These are phyloP conservation scores for Magnaporthiopsis incrustans DNA, from an alignment of 2,329 filamentous ascomycete genomes.

Conservation along the genomic window DNA sequence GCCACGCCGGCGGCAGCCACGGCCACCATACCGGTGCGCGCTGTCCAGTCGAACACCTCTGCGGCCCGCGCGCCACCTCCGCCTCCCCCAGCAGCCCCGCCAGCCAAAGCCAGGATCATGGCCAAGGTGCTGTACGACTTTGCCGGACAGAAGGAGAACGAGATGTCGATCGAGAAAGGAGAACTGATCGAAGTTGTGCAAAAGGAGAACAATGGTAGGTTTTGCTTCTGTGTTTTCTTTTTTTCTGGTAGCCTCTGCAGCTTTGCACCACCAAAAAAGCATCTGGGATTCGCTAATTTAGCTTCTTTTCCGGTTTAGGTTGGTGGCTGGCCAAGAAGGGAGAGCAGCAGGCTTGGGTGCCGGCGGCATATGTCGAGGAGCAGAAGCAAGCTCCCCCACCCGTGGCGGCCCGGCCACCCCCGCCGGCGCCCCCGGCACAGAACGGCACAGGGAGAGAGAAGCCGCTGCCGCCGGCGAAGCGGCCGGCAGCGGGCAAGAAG, in stretches of 20 bases:
- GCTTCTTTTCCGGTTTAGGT: slow-evolving; percentile 47
- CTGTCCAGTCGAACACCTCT: slow-evolving; percentile 43
- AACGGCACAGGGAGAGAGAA: slow-evolving; percentile 23
- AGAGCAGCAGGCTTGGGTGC: slow-evolving; percentile 79
- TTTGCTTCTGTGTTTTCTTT: neutral
- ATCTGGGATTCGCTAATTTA: neutral
- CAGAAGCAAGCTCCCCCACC: slow-evolving; percentile 53
- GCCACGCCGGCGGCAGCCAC: slow-evolving; percentile 15
- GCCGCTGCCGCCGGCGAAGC: slow-evolving; percentile 68
- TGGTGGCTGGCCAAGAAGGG: slow-evolving; percentile 89
- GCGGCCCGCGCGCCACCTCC: slow-evolving; percentile 53
- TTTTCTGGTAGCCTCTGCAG: neutral
- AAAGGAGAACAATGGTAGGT: slow-evolving; percentile 82
- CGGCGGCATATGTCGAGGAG: slow-evolving; percentile 90
- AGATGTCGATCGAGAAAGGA: slow-evolving; percentile 71
- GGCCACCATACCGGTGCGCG: slow-evolving; percentile 37
- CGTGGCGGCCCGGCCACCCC: slow-evolving; percentile 53
- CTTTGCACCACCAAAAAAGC: neutral
- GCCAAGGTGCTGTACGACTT: slow-evolving; percentile 94
- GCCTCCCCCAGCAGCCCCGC: slow-evolving; percentile 58
- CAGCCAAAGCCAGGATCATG: slow-evolving; percentile 61
- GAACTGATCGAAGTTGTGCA: slow-evolving; percentile 85
- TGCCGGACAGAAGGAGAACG: slow-evolving; percentile 72
- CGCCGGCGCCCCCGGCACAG: slow-evolving; percentile 52
- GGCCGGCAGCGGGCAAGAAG: slow-evolving; percentile 66